Conservation (phyloP, 1,284 basidiomycete genomes). For the Ustilago nuda region DNA sequence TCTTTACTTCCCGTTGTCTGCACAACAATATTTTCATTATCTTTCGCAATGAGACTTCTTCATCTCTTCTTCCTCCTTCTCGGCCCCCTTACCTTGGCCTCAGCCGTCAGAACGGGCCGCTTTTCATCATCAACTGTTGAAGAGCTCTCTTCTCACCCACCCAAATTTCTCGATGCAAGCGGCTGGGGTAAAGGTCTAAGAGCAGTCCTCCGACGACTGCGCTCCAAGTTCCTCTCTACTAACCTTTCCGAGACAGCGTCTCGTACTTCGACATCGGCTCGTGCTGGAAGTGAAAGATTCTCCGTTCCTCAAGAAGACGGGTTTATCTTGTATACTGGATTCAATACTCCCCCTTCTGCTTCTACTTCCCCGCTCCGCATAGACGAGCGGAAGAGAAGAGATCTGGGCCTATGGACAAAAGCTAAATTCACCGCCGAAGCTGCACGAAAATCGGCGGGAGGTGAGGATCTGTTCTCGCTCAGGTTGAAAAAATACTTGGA, state of each 20-base stretch:
- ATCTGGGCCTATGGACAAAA: neutral
- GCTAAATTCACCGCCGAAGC: neutral
- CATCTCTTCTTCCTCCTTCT: too few relatives aligned
- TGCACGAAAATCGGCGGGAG: neutral
- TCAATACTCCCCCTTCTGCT: neutral
- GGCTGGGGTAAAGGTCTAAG: conserved; percentile 1
- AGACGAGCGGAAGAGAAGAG: neutral
- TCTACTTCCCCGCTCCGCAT: neutral
- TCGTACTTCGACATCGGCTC: neutral
- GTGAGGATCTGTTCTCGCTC: neutral
- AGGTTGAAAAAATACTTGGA: neutral
- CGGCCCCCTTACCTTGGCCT: too few relatives aligned
- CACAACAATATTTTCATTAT: too few relatives aligned
- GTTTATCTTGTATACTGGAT: neutral
- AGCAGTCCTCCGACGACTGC: neutral
- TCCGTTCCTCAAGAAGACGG: neutral
- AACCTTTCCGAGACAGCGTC: neutral
- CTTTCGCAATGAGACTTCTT: too few relatives aligned
- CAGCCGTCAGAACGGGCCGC: too few relatives aligned
- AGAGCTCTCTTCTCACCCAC: neutral
- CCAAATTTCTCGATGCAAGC: neutral
- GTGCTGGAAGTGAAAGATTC: neutral
- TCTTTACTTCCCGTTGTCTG: too few relatives aligned
- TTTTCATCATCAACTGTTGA: neutral
- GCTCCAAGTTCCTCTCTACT: neutral